Base-by-base conservation (phyloP, 108 stramenopile species). In the Discostella stelligeroides region DNA sequence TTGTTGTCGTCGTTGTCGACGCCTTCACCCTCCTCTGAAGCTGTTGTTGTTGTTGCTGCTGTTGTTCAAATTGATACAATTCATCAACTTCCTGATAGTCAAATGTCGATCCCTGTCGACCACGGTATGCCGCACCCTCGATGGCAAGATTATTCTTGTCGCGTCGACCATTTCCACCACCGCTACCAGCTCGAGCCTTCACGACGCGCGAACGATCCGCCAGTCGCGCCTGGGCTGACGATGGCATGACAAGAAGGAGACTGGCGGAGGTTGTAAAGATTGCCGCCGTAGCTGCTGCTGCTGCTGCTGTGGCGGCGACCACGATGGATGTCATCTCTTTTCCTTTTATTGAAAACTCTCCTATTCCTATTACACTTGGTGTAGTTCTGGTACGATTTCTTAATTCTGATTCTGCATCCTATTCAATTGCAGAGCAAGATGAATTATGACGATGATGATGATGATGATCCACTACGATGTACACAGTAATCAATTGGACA, bases 121-220 rank as follows among this genome's bases (percentile, higher is more conserved):
- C 60, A 18, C 70, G 45, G 37, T 79, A 79, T 8, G 77, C 70
- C 24, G 45, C 77, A 51, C 77, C 77, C 59, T 79, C 77, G 38
- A 79, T 71, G 27, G 77, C 70, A 3, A 72, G 63, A 43, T 67
- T 67, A 48, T 79, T 67, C 40, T 47, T 53, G 40, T 67, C 70
- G 10, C 70, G 64, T n/a, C 13, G 43, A 45, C 43, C 43, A 13
- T 13, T n/a, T 4, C 43, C 43, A 34, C 34, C 34, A 34, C 3
- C 34, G 23, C 63, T 29, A 4, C 42, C 34, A 21, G 84, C 88
- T n/a, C 89, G 76, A 24, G 81, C 83, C 63, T 88, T 80, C 0
- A 93, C 88, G 18, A 93, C 61, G 57, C 92, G 83, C 4, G 92
- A 90, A 6, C 92, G 89, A 85, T 93, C 92, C 23, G 92, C 89